Base-by-base conservation (phyloP, 108 stramenopile species). In the Stephanodiscus minutulus region DNA sequence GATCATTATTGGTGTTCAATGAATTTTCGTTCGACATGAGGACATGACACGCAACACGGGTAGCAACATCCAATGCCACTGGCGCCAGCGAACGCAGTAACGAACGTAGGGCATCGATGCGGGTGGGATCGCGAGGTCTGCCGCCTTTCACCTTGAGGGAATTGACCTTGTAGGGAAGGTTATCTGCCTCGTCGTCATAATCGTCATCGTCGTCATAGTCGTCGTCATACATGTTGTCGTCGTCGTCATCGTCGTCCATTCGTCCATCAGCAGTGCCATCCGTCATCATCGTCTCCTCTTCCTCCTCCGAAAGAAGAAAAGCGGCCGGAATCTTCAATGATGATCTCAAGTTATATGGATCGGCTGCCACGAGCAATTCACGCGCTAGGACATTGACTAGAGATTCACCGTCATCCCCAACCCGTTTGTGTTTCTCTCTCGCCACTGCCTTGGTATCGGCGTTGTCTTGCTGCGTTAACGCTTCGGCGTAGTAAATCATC, bases 61-160 rank as follows among this genome's bases (percentile, higher is more conserved):
- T 74, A 8, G 82, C 88, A 21, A 91, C 86, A 65, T 95, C 90
- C 65, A 90, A 83, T 1, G 90, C 86, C 27, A 95, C 69, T 7
- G 91, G 88, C 10, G 91, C 87, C 68, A 92, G 61, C 50, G 79
- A 53, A 25, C 91, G 82, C 1, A 92, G 70, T 18, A 92, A 69
- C 17, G 73, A 66, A 13, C 91, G 87, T 41, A 95, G 57, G 53
- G 88, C 88, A 75, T 94, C 93, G 36, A 81, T 73, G 17, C 78
- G 76, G 22, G 76, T 82, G 36, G 59, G 64, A 36, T 53, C 31
- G 24, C 76, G 76, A 28, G 77, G 65, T 20, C 49, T 67, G 36
- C 78, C 78, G 8, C 71, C 71, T 57, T 72, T 72, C 55, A 79
- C 56, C 28, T 61, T 59, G n/a, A 21, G 58, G 27, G 39, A 49